These are phyloP conservation scores for Passalora sequoiae DNA, from an alignment of 2,329 filamentous ascomycete genomes.

Conservation along the genomic window DNA sequence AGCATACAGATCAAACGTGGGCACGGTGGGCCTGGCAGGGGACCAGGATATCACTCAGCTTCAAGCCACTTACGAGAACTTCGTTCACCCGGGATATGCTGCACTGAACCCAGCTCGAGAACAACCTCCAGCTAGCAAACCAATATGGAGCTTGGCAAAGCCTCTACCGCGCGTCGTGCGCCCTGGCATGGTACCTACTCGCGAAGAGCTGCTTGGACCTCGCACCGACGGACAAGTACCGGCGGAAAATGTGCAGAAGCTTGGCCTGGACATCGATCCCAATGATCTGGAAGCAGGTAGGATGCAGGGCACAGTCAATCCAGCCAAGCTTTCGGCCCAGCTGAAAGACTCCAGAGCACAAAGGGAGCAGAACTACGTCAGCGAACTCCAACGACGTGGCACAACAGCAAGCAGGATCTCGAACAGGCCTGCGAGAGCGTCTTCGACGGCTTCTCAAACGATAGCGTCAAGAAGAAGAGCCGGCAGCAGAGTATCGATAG, in stretches of 20 bases:
- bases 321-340: constrained; percentile 41
- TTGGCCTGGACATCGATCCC: constrained; percentile 38
- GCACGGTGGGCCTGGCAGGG: constrained; percentile 19
- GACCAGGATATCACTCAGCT: constrained; percentile 20
- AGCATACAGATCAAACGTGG: constrained; percentile 14
- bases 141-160: constrained; percentile 52
- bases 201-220: constrained; percentile 32
- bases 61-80: constrained; percentile 22
- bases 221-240: constrained; percentile 20
- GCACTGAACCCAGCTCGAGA: constrained; percentile 53
- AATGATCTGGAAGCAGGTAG: constrained; percentile 42
- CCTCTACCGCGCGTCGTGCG: constrained; percentile 52
- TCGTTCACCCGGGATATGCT: constrained; percentile 50
- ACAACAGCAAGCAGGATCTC: constrained; percentile 16
- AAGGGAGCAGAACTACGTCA: constrained; percentile 28
- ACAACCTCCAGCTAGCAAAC: constrained; percentile 45
- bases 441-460: constrained; percentile 23
- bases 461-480: constrained; percentile 15
- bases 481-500: constrained; percentile 4
- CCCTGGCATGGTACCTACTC: constrained; percentile 49
- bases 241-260: constrained; percentile 22
- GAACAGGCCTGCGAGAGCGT: constrained; percentile 18
- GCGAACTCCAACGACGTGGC: constrained; percentile 17
- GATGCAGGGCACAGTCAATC: constrained; percentile 36
- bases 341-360: constrained; percentile 44